Evolutionary conservation across 352 stramenopile species (phyloP), one percentile per base, ranked within the genome.

Genomic region (Globisporangium mamillatum): DNA sequence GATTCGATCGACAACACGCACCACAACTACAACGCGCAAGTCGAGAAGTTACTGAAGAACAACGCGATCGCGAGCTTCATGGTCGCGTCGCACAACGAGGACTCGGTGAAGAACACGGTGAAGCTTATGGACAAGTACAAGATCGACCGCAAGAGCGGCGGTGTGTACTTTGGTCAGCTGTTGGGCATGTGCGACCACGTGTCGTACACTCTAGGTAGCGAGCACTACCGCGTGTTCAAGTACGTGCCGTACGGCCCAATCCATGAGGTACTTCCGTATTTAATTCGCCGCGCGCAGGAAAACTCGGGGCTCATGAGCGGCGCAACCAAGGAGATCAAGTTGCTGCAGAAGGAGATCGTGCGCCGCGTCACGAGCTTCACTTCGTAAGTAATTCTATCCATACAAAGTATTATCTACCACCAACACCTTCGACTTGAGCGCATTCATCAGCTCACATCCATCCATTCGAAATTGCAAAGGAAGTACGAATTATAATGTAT

Each of bases 131-230:
- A 93, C 53, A 80, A 97, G 46, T 78, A 97, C 52, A 78, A 82
- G 25, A 93, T 99, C 54, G 79, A 90, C 61, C 84, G 81, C 36
- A 70, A 75, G n/a, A 74, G 70, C 12, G 81, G 81, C 59, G 84
- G 86, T n/a, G 86, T 97, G 14, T 97, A 92, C 77, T 99, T 99
- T 83, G 97, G 93, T 10, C 98, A 99, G 76, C 85, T 99, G 27
- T 93, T 98, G 36, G 97, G 98, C 68, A 99, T 99, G 96, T 94
- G 89, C 63, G 98, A 99, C 81, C 91, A 99, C 77, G 80, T 99
- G 18, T 98, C 92, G 46, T 99, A 98, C 80, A 97, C 92, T 36
- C 87, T 99, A 10, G 97, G 96, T 44, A 77, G 75, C n/a, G 72
- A 93, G 56, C 85, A 86, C 20, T 99, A 97, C 77, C 93, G 93